Evolutionary conservation across 306 rosid genomes (phyloP), one percentile per base, ranked within the genome.

Genomic region (Vicia villosa): DNA sequence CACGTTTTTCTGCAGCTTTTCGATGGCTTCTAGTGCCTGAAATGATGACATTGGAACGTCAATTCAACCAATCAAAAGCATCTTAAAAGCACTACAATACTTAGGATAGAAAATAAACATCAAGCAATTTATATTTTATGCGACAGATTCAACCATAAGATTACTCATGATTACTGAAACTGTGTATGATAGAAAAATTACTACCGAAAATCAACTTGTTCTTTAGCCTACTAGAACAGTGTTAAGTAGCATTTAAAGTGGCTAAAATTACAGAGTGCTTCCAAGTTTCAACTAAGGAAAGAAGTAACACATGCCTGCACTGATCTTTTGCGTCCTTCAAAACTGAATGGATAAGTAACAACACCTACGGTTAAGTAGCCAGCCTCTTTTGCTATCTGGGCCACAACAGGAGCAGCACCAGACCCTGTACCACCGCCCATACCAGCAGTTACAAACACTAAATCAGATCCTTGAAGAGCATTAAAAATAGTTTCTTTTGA

Each of bases 11-110:
- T 92, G 98, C 80, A 92, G 64, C 75, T 82, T 90, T 78, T 92
- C 98, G 42, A 92, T 92, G 76, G 98, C 98, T 83, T 92, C 98
- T 75, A 92, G 70, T 54, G 98, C 98, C 98, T 92, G 84, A 72
- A 59, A 68, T 36, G 10, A 32, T 40, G 24, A 30, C 40, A 52
- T 62, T 21, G 7, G 11, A 69, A 61, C 19, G 2, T 24, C 4
- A 22, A 1, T 69, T 26, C 36, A 69, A 51, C 58, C 36, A 52
- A 50, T 51, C 14, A 28, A 68, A 42, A 28, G 57, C 17, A 19
- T 50, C 28, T 5, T 69, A 11, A 2, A 22, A 24, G 61, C 37
- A 24, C 26, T 9, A 12, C 10, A 22, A 21, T 54, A 54, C 15
- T 22, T 22, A 14, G 34, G 19, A 55, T 28, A 16, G 3, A 68